Percentiles rank a stretch among this genome's conserved stretches.
These are phyloP conservation scores for Mrakiaceae sp. DNA, from an alignment of 1,284 basidiomycete genomes.

Conservation along the genomic window DNA sequence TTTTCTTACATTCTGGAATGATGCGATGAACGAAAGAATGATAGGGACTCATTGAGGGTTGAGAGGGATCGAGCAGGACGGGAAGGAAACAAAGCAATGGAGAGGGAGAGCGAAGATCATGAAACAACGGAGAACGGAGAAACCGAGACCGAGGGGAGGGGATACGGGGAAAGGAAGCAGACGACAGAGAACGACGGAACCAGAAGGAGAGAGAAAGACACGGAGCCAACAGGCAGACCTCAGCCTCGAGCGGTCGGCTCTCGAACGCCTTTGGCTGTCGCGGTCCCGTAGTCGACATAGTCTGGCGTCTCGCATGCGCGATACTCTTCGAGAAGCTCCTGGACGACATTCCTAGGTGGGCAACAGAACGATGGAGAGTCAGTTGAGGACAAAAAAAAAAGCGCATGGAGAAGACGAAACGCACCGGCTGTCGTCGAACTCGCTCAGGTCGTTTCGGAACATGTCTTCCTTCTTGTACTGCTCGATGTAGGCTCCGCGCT, in stretches of 20 bases:
- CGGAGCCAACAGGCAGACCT: background rate
- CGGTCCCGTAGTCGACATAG: conserved; percentile 49
- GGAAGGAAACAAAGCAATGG: no score
- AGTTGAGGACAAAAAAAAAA: conserved; percentile 8
- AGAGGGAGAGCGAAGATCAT: background rate
- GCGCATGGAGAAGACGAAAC: conserved; percentile 2
- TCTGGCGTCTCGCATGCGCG: conserved; percentile 83
- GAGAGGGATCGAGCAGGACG: no score
- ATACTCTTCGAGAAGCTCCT: conserved; percentile 79
- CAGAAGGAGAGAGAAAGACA: background rate
- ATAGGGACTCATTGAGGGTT: no score
- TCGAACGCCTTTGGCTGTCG: background rate
- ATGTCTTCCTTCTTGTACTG: conserved; percentile 96
- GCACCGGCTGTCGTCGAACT: conserved; percentile 87
- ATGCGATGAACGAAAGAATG: no score
- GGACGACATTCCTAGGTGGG: conserved; percentile 56
- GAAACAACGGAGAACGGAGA: background rate
- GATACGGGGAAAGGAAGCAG: background rate
- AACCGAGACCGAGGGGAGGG: no score
- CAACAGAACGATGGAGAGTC: background rate
- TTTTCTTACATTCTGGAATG: no score
- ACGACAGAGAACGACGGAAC: background rate
- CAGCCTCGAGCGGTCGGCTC: background rate
- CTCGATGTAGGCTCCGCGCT: conserved; percentile 89
- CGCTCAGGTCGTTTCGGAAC: conserved; percentile 80